Evolutionary conservation across 1,284 basidiomycete species (phyloP).

Genomic region (Papiliotrema terrestris): DNA sequence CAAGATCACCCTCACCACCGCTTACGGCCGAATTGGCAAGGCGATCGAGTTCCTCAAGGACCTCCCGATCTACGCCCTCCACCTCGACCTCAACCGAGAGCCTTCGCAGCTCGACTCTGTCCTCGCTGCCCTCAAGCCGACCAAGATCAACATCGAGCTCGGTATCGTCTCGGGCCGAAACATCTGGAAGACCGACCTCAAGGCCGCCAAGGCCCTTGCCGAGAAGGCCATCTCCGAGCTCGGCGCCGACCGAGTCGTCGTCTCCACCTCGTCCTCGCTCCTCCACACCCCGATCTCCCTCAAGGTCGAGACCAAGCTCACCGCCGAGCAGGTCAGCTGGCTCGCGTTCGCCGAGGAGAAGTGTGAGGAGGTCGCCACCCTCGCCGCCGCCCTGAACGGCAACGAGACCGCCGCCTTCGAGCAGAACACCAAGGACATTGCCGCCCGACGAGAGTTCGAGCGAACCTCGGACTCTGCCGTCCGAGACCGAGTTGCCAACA

Average conservation of each 20-base stretch:
- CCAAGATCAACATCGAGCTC: constrained; percentile 79
- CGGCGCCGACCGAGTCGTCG: constrained; percentile 81
- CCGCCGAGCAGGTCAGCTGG: constrained; percentile 90
- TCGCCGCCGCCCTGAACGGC: constrained; percentile 82
- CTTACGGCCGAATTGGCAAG: constrained; percentile 93
- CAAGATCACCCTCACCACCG: constrained; percentile 90
- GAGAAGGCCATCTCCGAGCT: constrained; percentile 81
- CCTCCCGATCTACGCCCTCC: constrained; percentile 89
- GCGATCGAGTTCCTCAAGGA: constrained; percentile 88
- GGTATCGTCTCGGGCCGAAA: constrained; percentile 98
- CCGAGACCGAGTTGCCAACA: constrained; percentile 89
- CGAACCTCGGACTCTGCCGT: constrained; percentile 90
- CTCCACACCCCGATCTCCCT: constrained; percentile 97
- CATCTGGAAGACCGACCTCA: constrained; percentile 99
- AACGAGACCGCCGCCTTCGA: constrained; percentile 70
- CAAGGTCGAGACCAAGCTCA: constrained; percentile 88
- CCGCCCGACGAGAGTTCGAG: constrained; percentile 95
- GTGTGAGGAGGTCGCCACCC: constrained; percentile 81
- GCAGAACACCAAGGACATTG: constrained; percentile 86
- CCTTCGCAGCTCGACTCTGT: constrained; percentile 85
- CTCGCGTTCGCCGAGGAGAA: constrained; percentile 99
- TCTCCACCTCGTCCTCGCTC: constrained; percentile 95
- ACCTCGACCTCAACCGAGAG: constrained; percentile 95
- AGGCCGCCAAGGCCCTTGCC: constrained; percentile 73
- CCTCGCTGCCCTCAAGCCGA: constrained; percentile 76